Percentiles rank a stretch among this genome's conserved stretches.
phyloP scores from a whole-genome alignment of 192 early-diverging fungal genomes.

The Thamnidium elegans region DNA sequence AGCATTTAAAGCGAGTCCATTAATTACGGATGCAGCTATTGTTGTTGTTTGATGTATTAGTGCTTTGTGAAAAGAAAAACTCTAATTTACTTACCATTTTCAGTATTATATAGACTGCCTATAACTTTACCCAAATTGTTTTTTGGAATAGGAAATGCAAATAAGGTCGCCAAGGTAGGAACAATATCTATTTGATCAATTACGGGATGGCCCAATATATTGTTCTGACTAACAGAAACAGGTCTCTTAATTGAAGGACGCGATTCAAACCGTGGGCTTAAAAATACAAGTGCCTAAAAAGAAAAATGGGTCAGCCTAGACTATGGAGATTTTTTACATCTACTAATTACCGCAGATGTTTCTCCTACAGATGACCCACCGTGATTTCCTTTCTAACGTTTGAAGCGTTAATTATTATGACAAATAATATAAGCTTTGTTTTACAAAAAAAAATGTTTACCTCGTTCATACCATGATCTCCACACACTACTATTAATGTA shows the following conservation, averaged over 20 bases:
- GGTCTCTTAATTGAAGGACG: conserved; percentile 12
- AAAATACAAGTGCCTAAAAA: conserved; percentile 43
- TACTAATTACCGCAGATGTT: conserved; percentile 46
- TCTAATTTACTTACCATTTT: conserved; percentile 28
- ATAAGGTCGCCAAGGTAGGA: conserved; percentile 71
- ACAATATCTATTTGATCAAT: conserved; percentile 90
- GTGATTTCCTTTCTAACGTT: conserved; percentile 51
- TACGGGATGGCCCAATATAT: conserved; percentile 48
- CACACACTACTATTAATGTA: conserved; percentile 73
- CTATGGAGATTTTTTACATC: background rate
- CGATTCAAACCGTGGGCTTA: conserved; percentile 44
- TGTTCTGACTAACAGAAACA: background rate
- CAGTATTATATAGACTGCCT: conserved; percentile 66
- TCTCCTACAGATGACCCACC: conserved; percentile 55
- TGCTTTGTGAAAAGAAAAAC: conserved; percentile 1
- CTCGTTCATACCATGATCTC: conserved; percentile 86
- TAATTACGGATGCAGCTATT: conserved; percentile 35
- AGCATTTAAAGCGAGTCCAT: conserved; percentile 56
- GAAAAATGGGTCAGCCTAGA: background rate
- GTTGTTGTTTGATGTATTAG: background rate
- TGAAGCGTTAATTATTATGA: background rate
- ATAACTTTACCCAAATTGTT: conserved; percentile 88
- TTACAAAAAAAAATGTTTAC: conserved; percentile 34
- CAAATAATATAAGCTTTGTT: background rate
- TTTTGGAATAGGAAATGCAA: conserved; percentile 91